Percentiles rank a stretch among this genome's conserved stretches.
Conservation (phyloP, 805 yeast genomes). For the Naumovozyma baii region DNA sequence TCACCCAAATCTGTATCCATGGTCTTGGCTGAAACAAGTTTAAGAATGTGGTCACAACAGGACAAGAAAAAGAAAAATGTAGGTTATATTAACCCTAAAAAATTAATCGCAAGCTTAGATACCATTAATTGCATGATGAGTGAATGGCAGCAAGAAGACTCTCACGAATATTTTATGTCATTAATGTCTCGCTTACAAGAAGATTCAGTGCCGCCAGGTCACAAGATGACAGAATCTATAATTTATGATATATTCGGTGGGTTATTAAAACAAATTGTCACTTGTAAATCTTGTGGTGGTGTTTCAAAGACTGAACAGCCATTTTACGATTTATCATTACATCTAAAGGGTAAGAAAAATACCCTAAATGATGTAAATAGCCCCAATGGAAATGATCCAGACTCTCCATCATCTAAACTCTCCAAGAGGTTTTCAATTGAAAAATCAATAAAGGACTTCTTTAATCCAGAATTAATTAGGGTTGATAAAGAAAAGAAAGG, state of each 20-base stretch:
- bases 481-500: slow-evolving; percentile 66
- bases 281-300: slow-evolving; percentile 74
- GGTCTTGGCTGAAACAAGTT: slow-evolving; percentile 57
- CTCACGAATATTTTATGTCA: slow-evolving; percentile 95
- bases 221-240: slow-evolving; percentile 67
- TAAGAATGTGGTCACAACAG: slow-evolving; percentile 58
- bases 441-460: slow-evolving; percentile 69
- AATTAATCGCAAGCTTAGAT: slow-evolving; percentile 56
- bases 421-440: slow-evolving; percentile 49
- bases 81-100: slow-evolving; percentile 62
- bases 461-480: slow-evolving; percentile 69
- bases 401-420: background rate
- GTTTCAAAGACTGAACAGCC: slow-evolving; percentile 85
- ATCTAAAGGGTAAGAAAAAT: slow-evolving; percentile 48
- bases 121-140: slow-evolving; percentile 95
- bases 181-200: slow-evolving; percentile 80
- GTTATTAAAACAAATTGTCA: slow-evolving; percentile 68
- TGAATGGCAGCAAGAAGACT: slow-evolving; percentile 96
- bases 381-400: background rate
- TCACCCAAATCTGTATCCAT: slow-evolving; percentile 52
- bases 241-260: slow-evolving; percentile 95
- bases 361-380: background rate
- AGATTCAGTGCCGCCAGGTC: slow-evolving; percentile 86
- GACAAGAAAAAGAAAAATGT: slow-evolving; percentile 27
- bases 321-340: slow-evolving; percentile 82